Evolutionary conservation across 495 filamentous ascomycete species (phyloP).

Genomic region (Aspergillus asperescens): DNA sequence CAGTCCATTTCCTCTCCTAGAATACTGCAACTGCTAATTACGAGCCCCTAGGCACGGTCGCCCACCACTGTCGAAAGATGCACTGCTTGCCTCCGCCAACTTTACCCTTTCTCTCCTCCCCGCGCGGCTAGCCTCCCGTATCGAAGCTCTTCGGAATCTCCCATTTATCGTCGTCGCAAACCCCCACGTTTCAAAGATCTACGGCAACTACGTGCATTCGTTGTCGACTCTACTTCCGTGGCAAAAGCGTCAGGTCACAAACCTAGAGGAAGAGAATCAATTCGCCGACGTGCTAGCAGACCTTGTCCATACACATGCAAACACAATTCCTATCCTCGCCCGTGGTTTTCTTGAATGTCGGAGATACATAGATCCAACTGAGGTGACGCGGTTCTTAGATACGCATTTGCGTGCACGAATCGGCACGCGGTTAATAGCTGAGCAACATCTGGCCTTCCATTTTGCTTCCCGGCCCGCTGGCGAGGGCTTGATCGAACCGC

Average conservation of each 20-base stretch:
- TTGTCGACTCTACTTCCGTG: slow-evolving; percentile 84
- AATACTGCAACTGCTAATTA: slow-evolving; percentile 2
- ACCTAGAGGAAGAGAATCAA: slow-evolving; percentile 77
- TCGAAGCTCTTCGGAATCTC: slow-evolving; percentile 84
- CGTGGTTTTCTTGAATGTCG: slow-evolving; percentile 87
- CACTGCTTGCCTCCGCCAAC: slow-evolving; percentile 82
- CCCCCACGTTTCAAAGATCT: slow-evolving; percentile 84
- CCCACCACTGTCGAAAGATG: slow-evolving; percentile 73
- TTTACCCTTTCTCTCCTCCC: slow-evolving; percentile 91
- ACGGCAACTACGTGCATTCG: slow-evolving; percentile 90
- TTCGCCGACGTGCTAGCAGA: slow-evolving; percentile 92
- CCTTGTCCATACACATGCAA: slow-evolving; percentile 84
- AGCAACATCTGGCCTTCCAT: slow-evolving; percentile 94
- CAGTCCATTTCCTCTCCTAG: neutral
- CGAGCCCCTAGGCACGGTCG: slow-evolving; percentile 65
- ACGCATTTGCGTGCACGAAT: slow-evolving; percentile 91
- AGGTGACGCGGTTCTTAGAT: slow-evolving; percentile 88
- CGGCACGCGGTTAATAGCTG: slow-evolving; percentile 87
- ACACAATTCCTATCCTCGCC: slow-evolving; percentile 90
- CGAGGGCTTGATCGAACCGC: slow-evolving; percentile 24
- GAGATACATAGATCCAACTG: slow-evolving; percentile 70
- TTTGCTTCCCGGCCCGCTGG: slow-evolving; percentile 70
- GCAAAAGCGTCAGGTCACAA: slow-evolving; percentile 68
- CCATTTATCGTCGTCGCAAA: slow-evolving; percentile 98
- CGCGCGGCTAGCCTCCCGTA: slow-evolving; percentile 88